Percentiles rank a stretch among this genome's conserved stretches.
Evolutionary conservation across 495 filamentous ascomycete species (phyloP).

Genomic region (Penicillium taxi): DNA sequence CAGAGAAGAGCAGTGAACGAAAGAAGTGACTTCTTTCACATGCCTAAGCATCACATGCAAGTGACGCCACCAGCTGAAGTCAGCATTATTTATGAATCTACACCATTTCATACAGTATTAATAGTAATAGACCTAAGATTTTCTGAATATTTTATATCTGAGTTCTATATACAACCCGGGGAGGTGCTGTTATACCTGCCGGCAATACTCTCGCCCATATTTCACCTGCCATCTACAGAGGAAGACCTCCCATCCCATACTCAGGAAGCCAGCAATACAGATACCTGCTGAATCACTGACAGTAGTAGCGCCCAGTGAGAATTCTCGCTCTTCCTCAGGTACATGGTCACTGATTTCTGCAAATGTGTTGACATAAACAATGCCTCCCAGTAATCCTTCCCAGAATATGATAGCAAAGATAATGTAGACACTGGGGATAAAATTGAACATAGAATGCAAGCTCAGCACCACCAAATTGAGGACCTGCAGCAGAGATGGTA

Average conservation of each 20-base stretch:
- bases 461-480: constrained; percentile 67
- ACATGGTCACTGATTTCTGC: constrained; percentile 83
- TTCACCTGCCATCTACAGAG: constrained; percentile 75
- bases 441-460: constrained; percentile 65
- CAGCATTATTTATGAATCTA: neutral
- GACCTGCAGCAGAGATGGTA: constrained; percentile 77
- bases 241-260: constrained; percentile 75
- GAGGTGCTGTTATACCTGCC: constrained; percentile 21
- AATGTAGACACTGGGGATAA: constrained; percentile 75
- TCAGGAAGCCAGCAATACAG: constrained; percentile 76
- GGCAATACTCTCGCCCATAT: constrained; percentile 73
- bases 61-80: constrained; percentile 16
- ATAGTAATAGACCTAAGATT: neutral
- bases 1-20: neutral
- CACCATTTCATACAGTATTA: neutral
- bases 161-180: too few relatives aligned
- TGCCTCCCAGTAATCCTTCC: constrained; percentile 85
- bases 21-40: constrained; percentile 12
- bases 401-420: constrained; percentile 84
- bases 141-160: constrained; percentile 5
- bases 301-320: constrained; percentile 78
- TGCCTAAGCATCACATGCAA: constrained; percentile 31
- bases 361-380: constrained; percentile 94
- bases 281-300: constrained; percentile 91
- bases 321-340: constrained; percentile 70